phyloP scores from a whole-genome alignment of 1,284 basidiomycete species.

The Mycena sp. region DNA sequence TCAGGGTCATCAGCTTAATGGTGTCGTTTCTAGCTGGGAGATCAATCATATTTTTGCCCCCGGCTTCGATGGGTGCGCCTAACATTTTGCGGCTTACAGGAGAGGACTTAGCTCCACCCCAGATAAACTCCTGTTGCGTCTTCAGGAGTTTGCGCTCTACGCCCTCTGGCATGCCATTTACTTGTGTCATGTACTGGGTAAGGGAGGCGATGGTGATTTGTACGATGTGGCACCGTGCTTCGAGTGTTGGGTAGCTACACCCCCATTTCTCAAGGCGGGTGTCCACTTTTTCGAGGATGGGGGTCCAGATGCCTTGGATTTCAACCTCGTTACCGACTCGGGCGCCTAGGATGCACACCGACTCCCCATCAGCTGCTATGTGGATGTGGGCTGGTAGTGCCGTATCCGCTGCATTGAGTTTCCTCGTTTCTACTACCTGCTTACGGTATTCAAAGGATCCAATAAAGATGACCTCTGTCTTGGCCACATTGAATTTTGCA shows the following conservation, averaged over 20 bases:
- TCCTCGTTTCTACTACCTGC: not conserved
- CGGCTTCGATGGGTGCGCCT: conserved; percentile 11
- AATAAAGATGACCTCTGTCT: conserved; percentile 34
- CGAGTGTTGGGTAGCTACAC: not conserved
- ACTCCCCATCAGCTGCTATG: conserved; percentile 24
- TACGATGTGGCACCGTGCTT: not conserved
- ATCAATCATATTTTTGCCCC: conserved; percentile 34
- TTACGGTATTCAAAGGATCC: conserved; percentile 22
- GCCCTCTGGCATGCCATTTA: conserved; percentile 11
- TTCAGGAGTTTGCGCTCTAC: conserved; percentile 20
- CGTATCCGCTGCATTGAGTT: not conserved
- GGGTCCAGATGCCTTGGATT: not conserved
- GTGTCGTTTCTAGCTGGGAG: conserved; percentile 36
- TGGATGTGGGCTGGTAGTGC: conserved; percentile 17
- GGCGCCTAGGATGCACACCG: conserved; percentile 29
- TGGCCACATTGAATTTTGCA: conserved; percentile 17
- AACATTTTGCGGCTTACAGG: not conserved
- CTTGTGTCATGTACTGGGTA: conserved; percentile 10
- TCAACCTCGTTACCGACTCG: conserved; percentile 29
- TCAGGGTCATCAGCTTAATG: conserved; percentile 37
- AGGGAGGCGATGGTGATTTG: not conserved
- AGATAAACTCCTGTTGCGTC: not conserved
- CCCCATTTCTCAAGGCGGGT: not conserved
- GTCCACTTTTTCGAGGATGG: not conserved
- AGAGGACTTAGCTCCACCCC: conserved; percentile 1